A percentile compares a stretch with the other conserved stretches of the same genome.
phyloP scores from a whole-genome alignment of 371 early-diverging fungal species.

The Smittium mucronatum region DNA sequence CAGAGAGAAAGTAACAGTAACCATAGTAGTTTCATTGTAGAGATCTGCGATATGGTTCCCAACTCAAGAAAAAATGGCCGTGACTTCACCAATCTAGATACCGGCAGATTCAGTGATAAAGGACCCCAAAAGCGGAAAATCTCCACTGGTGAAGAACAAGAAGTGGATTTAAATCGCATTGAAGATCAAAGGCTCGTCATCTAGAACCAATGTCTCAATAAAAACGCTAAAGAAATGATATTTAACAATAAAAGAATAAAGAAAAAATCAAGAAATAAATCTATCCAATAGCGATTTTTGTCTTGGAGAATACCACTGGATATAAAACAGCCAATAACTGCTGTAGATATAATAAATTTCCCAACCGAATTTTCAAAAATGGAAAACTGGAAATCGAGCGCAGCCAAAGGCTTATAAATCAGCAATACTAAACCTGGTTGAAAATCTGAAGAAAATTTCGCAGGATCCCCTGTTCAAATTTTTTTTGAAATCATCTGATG shows the following conservation, averaged over 20 bases:
- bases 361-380: neutral
- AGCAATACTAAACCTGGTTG: neutral
- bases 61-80: neutral
- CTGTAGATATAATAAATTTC: conserved; percentile 1
- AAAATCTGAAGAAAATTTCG: neutral
- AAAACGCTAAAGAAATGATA: neutral
- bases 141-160: neutral
- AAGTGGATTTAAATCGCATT: neutral
- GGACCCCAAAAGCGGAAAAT: neutral
- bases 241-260: neutral
- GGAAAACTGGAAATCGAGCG: neutral
- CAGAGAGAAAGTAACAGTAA: neutral
- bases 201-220: neutral
- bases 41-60: neutral
- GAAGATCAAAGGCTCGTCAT: neutral
- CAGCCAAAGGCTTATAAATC: neutral
- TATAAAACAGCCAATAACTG: neutral
- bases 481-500: neutral
- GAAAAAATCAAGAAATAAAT: neutral
- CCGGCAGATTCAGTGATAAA: neutral
- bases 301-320: neutral
- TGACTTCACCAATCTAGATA: neutral
- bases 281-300: neutral
- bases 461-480: neutral
- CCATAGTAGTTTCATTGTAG: neutral